These are phyloP conservation scores for Pholiota conissans DNA, from an alignment of 768 basidiomycete species.

Conservation along the genomic window DNA sequence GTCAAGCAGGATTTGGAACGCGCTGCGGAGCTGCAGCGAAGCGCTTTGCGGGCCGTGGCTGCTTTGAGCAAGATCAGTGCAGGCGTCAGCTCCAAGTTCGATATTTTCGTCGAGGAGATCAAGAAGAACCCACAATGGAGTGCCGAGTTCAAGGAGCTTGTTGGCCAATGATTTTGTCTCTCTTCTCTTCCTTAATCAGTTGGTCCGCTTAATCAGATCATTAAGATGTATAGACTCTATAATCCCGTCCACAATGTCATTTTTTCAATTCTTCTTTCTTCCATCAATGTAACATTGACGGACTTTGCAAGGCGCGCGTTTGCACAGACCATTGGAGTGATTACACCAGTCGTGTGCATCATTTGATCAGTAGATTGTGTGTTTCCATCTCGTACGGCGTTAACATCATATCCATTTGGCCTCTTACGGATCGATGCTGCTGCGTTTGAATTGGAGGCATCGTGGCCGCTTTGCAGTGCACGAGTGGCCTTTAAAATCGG, in stretches of 20 bases:
- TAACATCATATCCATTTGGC: background rate
- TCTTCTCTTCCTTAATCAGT: no score
- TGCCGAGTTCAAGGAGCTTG: slow-evolving; percentile 64
- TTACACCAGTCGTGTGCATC: background rate
- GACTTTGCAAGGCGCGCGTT: background rate
- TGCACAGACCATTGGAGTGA: background rate
- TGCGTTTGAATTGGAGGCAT: no score
- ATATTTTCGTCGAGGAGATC: slow-evolving; percentile 74
- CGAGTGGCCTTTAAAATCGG: no score
- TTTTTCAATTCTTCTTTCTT: background rate
- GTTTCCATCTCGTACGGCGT: background rate
- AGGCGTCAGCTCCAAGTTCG: slow-evolving; percentile 72
- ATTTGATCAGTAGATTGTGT: background rate
- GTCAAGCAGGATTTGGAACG: slow-evolving; percentile 92
- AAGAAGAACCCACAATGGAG: slow-evolving; percentile 69
- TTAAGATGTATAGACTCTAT: background rate
- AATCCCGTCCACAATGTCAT: background rate
- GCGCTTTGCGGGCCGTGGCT: slow-evolving; percentile 84
- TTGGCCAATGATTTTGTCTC: slow-evolving; percentile 19
- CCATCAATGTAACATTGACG: no score
- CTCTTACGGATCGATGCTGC: background rate
- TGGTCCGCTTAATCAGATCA: background rate
- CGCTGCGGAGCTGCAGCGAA: slow-evolving; percentile 87
- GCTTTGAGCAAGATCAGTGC: slow-evolving; percentile 77
- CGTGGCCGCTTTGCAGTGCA: no score